Base-by-base conservation (phyloP, 805 yeast species). In the Cyberlindnera mississippiensis region DNA sequence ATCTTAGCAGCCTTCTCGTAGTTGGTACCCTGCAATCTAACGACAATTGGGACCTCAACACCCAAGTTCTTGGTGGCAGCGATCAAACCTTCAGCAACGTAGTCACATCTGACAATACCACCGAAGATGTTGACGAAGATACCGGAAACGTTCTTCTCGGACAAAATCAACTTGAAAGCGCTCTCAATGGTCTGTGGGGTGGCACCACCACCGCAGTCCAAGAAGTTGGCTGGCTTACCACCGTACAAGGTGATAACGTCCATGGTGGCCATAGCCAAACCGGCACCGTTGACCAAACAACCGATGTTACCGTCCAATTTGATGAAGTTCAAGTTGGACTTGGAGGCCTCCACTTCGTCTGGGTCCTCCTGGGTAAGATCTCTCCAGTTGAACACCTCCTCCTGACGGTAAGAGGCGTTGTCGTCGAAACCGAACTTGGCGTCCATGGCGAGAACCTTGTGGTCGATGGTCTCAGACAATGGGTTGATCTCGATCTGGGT, bases 181-280 rank as follows among this genome's bases (percentile, higher is more conserved):
- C 85, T 85, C 74, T 90, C 95, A 63, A 93, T 93, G 61, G 99
- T 91, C 71, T 87, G 85, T 55, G 98, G 97, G 50, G 98, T 93
- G 58, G 99, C 99, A 68, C 96, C 96, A 75, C 99, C 99, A 76
- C 99, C 99, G 70, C 96, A 93, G 75, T 93, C 99, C 66, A 93
- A 80, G 80, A 93, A 93, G 78, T 93, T 93, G 53, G 99, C 99
- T 60, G 99, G 99, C 56, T 80, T 85, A 68, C 99, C 99, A 61
- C 98, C 97, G 73, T 89, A 86, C 60, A 93, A 80, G 74, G 93
- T 89, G 75, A 93, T 88, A 66, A 95, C 95, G 71, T 93, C 99
- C 97, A 93, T 90, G 53, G 99, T 93, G 58, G 99, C 99, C 99
- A 93, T 93, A 60, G 99, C 99, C 65, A 93, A 79, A 69, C 99